phyloP scores from a whole-genome alignment of 345 rosid species.

The Salix udensis region DNA sequence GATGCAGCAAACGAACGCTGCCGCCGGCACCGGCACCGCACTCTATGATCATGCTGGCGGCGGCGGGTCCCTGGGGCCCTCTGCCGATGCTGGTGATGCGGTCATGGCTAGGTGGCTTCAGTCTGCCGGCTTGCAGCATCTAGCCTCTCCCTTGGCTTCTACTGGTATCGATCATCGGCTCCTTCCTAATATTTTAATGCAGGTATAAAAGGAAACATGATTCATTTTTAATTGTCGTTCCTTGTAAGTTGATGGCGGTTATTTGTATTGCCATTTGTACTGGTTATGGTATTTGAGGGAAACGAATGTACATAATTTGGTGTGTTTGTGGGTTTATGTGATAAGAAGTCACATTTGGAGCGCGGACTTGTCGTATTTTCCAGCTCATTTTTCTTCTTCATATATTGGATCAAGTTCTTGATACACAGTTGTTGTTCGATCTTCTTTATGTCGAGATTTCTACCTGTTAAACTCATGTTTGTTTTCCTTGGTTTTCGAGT shows the following conservation, averaged over 20 bases:
- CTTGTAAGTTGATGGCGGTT: neutral
- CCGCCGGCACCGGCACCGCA: slow-evolving; percentile 73
- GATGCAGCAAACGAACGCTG: slow-evolving; percentile 94
- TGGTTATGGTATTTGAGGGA: neutral
- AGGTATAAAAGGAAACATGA: slow-evolving; percentile 38
- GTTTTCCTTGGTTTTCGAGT: neutral
- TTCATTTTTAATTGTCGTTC: neutral
- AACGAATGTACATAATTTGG: slow-evolving; percentile 1
- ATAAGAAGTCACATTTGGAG: neutral
- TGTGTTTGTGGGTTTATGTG: neutral
- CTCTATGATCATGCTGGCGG: slow-evolving; percentile 54
- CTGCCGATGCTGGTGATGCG: slow-evolving; percentile 80
- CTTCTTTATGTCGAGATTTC: neutral
- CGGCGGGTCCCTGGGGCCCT: slow-evolving; percentile 52
- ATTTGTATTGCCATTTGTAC: neutral
- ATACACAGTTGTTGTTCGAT: neutral
- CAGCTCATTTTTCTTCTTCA: too few species aligned
- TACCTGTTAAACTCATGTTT: too few species aligned
- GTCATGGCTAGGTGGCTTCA: slow-evolving; percentile 99
- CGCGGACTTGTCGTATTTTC: neutral
- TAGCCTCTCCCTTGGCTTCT: slow-evolving; percentile 92
- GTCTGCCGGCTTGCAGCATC: slow-evolving; percentile 99
- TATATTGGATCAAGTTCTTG: neutral
- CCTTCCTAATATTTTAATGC: slow-evolving; percentile 87
- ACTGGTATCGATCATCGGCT: slow-evolving; percentile 72